Percentiles rank a stretch among this genome's conserved stretches.
phyloP scores from a whole-genome alignment of 495 filamentous ascomycete genomes.

The Talaromyces nanjingensis region DNA sequence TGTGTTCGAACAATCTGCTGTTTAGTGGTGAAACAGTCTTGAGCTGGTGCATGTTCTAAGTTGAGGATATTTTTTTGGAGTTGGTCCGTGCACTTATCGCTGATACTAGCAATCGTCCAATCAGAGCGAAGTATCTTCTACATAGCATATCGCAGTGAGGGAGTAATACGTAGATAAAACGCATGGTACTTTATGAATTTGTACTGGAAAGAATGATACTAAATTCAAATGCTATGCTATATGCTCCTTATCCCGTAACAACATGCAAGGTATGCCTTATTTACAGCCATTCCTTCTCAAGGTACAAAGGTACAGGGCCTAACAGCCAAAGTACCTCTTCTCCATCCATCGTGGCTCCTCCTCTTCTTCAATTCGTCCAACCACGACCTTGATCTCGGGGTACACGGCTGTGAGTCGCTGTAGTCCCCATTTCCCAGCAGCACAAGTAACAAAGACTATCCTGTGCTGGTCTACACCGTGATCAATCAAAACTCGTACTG shows the following conservation, averaged over 20 bases:
- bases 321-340: slow-evolving; percentile 73
- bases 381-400: slow-evolving; percentile 74
- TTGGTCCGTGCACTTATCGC: slow-evolving; percentile 4
- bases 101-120: background rate
- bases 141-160: background rate
- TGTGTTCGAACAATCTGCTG: background rate
- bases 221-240: slow-evolving; percentile 3
- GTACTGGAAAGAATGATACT: background rate
- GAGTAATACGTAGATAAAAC: background rate
- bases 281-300: background rate
- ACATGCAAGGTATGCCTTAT: background rate
- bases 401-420: slow-evolving; percentile 81
- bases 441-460: slow-evolving; percentile 85
- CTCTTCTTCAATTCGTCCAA: slow-evolving; percentile 70
- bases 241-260: background rate
- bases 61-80: background rate
- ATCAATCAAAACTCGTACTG: slow-evolving; percentile 86
- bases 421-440: slow-evolving; percentile 72
- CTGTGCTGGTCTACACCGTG: slow-evolving; percentile 81
- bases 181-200: background rate
- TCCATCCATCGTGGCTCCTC: slow-evolving; percentile 79
- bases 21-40: background rate
- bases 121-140: background rate
- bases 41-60: background rate
- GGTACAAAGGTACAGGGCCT: background rate